Evolutionary conservation across 2,329 filamentous ascomycete genomes (phyloP).

Genomic region (Nothophaeocryptopus gaeumannii): DNA sequence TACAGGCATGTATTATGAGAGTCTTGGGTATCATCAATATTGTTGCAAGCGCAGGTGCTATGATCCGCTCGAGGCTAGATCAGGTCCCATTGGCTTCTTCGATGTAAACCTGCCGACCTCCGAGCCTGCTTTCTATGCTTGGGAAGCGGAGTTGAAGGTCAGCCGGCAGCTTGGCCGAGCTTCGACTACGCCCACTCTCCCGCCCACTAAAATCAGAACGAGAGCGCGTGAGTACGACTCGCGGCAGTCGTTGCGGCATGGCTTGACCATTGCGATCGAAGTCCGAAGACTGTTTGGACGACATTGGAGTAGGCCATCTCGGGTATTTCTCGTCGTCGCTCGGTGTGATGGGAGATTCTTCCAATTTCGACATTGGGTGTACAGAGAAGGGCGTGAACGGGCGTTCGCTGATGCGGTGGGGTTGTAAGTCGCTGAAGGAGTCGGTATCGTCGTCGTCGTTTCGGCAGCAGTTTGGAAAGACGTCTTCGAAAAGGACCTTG

Average conservation of each 20-base stretch:
- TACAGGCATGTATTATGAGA: no score
- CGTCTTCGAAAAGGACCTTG: slow-evolving; percentile 15
- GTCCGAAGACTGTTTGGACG: neutral
- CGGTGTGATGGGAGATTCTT: neutral
- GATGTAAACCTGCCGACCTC: slow-evolving; percentile 5
- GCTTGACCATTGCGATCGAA: neutral
- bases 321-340: slow-evolving; percentile 1
- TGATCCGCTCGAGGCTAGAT: neutral
- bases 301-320: slow-evolving; percentile 3
- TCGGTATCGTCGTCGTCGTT: slow-evolving; percentile 1
- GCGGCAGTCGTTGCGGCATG: neutral
- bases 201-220: neutral
- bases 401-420: neutral
- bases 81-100: slow-evolving; percentile 1
- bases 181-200: no score
- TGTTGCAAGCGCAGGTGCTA: no score
- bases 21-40: no score
- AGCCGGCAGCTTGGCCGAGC: slow-evolving; percentile 2
- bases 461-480: slow-evolving; percentile 8
- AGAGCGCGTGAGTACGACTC: neutral
- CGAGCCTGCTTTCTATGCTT: slow-evolving; percentile 11
- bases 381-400: neutral
- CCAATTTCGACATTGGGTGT: slow-evolving; percentile 2
- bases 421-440: slow-evolving; percentile 4
- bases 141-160: slow-evolving; percentile 8